Evolutionary conservation across 1,284 basidiomycete genomes (phyloP).

Genomic region (Sporisorium scitamineum): DNA sequence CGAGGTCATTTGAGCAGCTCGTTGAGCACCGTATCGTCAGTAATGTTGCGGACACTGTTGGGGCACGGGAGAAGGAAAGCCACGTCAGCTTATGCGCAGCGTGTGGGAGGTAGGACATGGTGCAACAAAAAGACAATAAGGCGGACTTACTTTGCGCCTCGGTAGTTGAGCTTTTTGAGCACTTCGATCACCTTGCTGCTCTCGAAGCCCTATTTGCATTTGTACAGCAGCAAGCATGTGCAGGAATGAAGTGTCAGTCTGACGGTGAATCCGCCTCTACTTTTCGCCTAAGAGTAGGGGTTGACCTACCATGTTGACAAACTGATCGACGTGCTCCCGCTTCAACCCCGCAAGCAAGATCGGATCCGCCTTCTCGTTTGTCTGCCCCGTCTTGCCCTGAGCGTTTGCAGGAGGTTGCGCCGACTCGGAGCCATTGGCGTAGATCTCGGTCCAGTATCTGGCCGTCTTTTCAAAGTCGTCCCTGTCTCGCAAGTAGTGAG

Average conservation of each 20-base stretch:
- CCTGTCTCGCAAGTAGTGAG: slow-evolving; percentile 91
- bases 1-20: slow-evolving; percentile 51
- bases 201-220: slow-evolving; percentile 74
- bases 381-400: slow-evolving; percentile 60
- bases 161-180: slow-evolving; percentile 88
- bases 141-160: slow-evolving; percentile 77
- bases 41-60: slow-evolving; percentile 58
- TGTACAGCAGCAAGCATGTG: background rate
- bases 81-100: slow-evolving; percentile 9
- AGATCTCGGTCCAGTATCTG: slow-evolving; percentile 79
- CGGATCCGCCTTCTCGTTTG: slow-evolving; percentile 56
- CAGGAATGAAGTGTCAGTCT: background rate
- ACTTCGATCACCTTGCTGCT: slow-evolving; percentile 86
- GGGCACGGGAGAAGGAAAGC: background rate
- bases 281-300: background rate
- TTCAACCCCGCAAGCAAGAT: slow-evolving; percentile 72
- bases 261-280: background rate
- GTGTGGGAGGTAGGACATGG: background rate
- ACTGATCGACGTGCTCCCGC: slow-evolving; percentile 71
- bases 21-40: slow-evolving; percentile 60
- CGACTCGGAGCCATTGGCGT: slow-evolving; percentile 58
- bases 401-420: slow-evolving; percentile 36
- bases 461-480: slow-evolving; percentile 91
- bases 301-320: slow-evolving; percentile 67
- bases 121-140: background rate